A percentile compares a stretch with the other conserved stretches of the same genome.
Conservation (phyloP, 371 early-diverging fungal genomes). For the Encephalitozoon cuniculi region DNA sequence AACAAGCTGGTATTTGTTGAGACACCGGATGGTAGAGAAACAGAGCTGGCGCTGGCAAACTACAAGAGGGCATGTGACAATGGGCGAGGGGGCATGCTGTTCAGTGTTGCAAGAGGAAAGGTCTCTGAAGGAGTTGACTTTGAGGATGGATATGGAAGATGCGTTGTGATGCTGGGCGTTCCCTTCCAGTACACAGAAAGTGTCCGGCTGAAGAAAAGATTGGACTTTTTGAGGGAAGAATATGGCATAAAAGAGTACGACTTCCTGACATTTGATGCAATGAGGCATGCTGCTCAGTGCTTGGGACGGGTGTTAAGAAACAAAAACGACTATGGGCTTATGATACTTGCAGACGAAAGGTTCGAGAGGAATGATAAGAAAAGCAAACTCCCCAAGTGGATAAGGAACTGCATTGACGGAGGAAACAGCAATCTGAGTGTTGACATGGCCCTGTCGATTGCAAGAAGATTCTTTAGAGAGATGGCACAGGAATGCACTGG, state of each 20-base stretch:
- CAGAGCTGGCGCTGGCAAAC: conserved; percentile 80
- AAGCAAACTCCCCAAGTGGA: conserved; percentile 93
- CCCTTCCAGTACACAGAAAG: conserved; percentile 88
- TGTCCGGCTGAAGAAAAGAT: conserved; percentile 73
- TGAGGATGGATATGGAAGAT: conserved; percentile 91
- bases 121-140: conserved; percentile 99
- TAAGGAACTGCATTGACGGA: conserved; percentile 77
- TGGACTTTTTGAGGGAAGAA: conserved; percentile 84
- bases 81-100: conserved; percentile 91
- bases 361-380: conserved; percentile 85
- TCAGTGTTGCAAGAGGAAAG: conserved; percentile 98
- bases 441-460: conserved; percentile 86
- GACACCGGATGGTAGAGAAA: conserved; percentile 96
- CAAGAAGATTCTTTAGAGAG: conserved; percentile 79
- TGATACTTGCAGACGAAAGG: conserved; percentile 96
- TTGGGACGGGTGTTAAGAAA: conserved; percentile 85
- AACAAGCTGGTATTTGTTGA: conserved; percentile 95
- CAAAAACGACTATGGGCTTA: conserved; percentile 95
- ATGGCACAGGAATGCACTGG: conserved; percentile 71
- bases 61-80: conserved; percentile 89
- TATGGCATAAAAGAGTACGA: conserved; percentile 88
- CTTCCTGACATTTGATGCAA: conserved; percentile 95
- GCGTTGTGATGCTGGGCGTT: conserved; percentile 89
- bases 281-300: conserved; percentile 98
- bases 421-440: conserved; percentile 81